These are phyloP conservation scores for Wickerhamiella kurtzmanii DNA, from an alignment of 805 yeast genomes.

Conservation along the genomic window DNA sequence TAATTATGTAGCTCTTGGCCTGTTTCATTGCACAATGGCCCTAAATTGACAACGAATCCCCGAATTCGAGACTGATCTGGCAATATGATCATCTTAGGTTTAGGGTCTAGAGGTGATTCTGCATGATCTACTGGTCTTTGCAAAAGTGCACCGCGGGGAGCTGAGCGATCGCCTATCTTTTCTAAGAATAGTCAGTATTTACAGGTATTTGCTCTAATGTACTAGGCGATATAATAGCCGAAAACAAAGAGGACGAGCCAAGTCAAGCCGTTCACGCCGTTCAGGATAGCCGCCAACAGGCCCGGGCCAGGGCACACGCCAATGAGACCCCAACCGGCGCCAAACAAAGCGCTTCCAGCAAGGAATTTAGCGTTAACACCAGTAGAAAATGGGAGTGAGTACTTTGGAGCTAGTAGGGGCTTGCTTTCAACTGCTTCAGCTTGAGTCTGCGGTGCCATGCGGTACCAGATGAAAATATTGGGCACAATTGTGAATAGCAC, in stretches of 20 bases:
- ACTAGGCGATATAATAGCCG: neutral
- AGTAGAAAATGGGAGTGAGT: slow-evolving; percentile 18
- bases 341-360: slow-evolving; percentile 34
- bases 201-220: neutral
- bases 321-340: slow-evolving; percentile 40
- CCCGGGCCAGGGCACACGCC: slow-evolving; percentile 48
- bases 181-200: no score
- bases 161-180: no score
- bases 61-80: no score
- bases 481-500: slow-evolving; percentile 34
- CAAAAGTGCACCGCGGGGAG: no score
- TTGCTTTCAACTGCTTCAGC: neutral
- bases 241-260: slow-evolving; percentile 4
- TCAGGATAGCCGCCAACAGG: slow-evolving; percentile 19
- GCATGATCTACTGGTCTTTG: neutral
- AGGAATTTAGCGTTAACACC: slow-evolving; percentile 25
- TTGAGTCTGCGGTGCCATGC: slow-evolving; percentile 10
- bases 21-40: no score
- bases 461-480: slow-evolving; percentile 22
- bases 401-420: slow-evolving; percentile 8
- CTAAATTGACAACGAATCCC: no score
- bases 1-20: no score
- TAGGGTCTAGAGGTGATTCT: neutral
- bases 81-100: neutral
- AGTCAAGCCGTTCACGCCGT: neutral